Evolutionary conservation across 306 rosid species (phyloP), one percentile per base, ranked within the genome.

Genomic region (Bauhinia variegata): DNA sequence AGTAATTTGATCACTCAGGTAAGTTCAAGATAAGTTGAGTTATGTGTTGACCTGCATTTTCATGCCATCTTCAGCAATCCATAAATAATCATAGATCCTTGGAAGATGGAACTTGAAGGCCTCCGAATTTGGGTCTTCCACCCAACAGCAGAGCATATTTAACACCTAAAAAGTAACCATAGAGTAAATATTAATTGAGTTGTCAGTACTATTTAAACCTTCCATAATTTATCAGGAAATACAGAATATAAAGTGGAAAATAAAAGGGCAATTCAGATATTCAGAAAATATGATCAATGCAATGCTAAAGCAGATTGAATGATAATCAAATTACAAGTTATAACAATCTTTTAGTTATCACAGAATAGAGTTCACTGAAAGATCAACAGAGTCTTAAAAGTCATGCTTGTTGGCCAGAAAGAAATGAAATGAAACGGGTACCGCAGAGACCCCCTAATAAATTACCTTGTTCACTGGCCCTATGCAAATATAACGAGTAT

Each of bases 51-150:
- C 96, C 95, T 92, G 92, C 91, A 92, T 87, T 81, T 89, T 92
- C 95, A 92, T 89, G 78, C 96, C 98, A 72, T 89, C 98, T 79
- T 92, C 98, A 77, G 92, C 95, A 75, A 89, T 44, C 98, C 98
- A 92, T 51, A 92, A 73, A 73, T 80, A 89, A 77, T 92, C 98
- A 69, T 82, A 23, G 72, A 92, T 58, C 75, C 98, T 84, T 38
- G 98, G 95, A 77, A 87, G 86, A 82, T 92, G 98, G 78, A 84
- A 69, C 79, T 85, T 89, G 82, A 85, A 92, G 68, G 95, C 92
- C 81, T 87, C 96, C 17, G 92, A 87, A 79, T 89, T 85, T 36
- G 95, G 92, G 79, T 92, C 89, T 62, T 92, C 96, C 30, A 72
- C 86, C 96, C 96, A 92, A 71, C 95, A 92, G 69, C 95, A 89